Conservation (phyloP, 73 alveolate genomes). For the Stentor roeselii region DNA sequence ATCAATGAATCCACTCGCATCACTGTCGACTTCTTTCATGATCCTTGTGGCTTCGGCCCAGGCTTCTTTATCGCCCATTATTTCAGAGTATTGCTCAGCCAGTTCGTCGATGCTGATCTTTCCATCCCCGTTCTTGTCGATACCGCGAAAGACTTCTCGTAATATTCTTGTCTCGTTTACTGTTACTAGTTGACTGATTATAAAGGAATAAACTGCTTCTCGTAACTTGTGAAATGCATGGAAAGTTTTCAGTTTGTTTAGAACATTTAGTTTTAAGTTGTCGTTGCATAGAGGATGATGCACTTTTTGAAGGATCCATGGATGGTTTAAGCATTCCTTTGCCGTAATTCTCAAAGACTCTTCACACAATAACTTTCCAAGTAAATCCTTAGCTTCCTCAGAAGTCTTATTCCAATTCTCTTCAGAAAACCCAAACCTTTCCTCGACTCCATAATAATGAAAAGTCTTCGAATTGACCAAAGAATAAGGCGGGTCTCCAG, state of each 20-base stretch:
- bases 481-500: too few relatives aligned
- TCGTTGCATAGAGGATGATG: too few relatives aligned
- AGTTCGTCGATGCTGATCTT: conserved; percentile 55
- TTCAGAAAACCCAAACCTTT: too few relatives aligned
- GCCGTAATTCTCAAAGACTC: too few relatives aligned
- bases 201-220: conserved; percentile 45
- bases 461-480: too few relatives aligned
- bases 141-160: conserved; percentile 35
- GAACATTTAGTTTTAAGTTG: too few relatives aligned
- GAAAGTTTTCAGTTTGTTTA: conserved; percentile 34
- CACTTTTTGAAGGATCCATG: too few relatives aligned
- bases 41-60: neutral
- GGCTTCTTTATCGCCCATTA: neutral
- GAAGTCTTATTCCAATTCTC: too few relatives aligned
- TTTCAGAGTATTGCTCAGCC: conserved; percentile 22
- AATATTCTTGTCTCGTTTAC: conserved; percentile 39
- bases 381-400: too few relatives aligned
- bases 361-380: too few relatives aligned
- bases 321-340: too few relatives aligned
- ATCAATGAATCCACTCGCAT: conserved; percentile 4
- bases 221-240: conserved; percentile 35
- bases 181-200: conserved; percentile 36
- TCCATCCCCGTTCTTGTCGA: conserved; percentile 65
- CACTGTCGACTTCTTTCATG: neutral
- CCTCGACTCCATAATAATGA: too few relatives aligned